These are phyloP conservation scores for Tricholoma sp. DNA, from an alignment of 768 basidiomycete species.

Conservation along the genomic window DNA sequence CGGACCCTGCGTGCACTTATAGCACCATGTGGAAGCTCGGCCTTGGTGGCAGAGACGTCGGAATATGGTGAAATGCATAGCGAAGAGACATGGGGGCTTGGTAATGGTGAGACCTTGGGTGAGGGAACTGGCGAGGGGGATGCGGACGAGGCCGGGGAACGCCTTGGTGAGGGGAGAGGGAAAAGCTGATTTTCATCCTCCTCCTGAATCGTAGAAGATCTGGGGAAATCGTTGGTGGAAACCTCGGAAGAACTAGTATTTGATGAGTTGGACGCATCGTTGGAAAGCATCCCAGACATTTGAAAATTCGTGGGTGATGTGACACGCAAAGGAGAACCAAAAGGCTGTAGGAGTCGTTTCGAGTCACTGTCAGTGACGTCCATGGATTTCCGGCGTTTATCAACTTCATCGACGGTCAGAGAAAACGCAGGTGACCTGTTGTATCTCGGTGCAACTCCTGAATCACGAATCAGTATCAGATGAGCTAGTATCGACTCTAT, in stretches of 20 bases:
- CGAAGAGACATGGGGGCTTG: slow-evolving; percentile 12
- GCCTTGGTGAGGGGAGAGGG: slow-evolving; percentile 54
- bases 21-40: background rate
- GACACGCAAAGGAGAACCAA: slow-evolving; percentile 6
- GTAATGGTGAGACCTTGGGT: slow-evolving; percentile 14
- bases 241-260: slow-evolving; percentile 6
- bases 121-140: slow-evolving; percentile 17
- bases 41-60: background rate
- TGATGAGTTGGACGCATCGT: slow-evolving; percentile 8
- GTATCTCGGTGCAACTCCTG: slow-evolving; percentile 9
- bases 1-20: slow-evolving; percentile 4
- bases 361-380: slow-evolving; percentile 24
- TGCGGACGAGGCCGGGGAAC: slow-evolving; percentile 42
- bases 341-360: slow-evolving; percentile 6
- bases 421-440: slow-evolving; percentile 23
- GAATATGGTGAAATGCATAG: slow-evolving; percentile 8
- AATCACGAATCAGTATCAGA: slow-evolving; percentile 6
- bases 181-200: slow-evolving; percentile 55
- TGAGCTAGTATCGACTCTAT: slow-evolving; percentile 4
- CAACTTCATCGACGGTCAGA: slow-evolving; percentile 61
- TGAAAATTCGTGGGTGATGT: slow-evolving; percentile 5
- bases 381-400: slow-evolving; percentile 47
- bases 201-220: slow-evolving; percentile 41
- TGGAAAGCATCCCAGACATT: slow-evolving; percentile 2
- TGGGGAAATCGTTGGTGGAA: slow-evolving; percentile 8